Evolutionary conservation across 2,329 filamentous ascomycete species (phyloP), one percentile per base, ranked within the genome.

Genomic region (Hypoxylon sp.): DNA sequence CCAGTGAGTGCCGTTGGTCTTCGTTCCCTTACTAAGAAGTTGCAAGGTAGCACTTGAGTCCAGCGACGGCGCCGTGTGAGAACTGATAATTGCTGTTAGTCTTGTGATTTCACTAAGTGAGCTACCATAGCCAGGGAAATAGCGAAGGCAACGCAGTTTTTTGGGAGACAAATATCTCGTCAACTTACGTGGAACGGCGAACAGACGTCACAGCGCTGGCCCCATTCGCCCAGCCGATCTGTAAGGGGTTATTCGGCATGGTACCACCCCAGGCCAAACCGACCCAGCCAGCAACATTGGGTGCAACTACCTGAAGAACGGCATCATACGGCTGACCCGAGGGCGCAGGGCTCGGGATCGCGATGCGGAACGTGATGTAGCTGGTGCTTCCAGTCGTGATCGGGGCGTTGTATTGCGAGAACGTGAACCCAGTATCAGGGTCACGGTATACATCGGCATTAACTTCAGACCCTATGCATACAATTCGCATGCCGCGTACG

Each of bases 211-310:
- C 78, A 9, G 78, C 79, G 14, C 72, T 78, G 12, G 73, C 77
- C 23, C 78, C 81, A 68, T 81, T 82, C 37, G 76, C 70, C 82
- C 82, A 84, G 3, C 76, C 79, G 27, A 85, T 71, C 3, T 81
- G 78, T 1, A 85, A 74, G 1, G 83, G 82, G 63, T 81, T 81
- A 72, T 82, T 81, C 0, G 80, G 78, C 83, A 84, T 84, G 32
- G 78, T 78, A 3, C 81, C 82, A n/a, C 81, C 82, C 82, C 82
- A 84, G 12, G 82, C 79, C 21, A 84, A 74, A 1, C 81, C 83
- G 7, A 80, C 79, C 82, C 83, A 85, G 59, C 82, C 82, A 47
- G 82, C 77, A 1, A 74, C 71, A n/a, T 74, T 74, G 12, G 82
- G 81, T 0, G 81, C 78, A 2, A 79, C 74, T 46, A 84, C 78